Conservation (phyloP, 306 rosid genomes). For the Casuarina cunninghamiana region DNA sequence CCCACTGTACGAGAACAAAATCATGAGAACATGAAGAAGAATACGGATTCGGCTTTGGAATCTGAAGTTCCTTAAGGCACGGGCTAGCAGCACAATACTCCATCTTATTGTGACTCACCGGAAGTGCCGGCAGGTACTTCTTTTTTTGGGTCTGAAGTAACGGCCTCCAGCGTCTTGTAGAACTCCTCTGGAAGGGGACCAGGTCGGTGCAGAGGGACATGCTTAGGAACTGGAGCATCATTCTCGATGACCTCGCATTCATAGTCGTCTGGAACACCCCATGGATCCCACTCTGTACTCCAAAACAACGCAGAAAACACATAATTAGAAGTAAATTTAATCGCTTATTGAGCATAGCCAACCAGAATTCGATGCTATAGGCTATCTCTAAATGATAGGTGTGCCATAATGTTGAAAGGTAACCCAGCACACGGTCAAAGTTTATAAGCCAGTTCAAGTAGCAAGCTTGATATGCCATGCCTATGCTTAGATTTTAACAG, state of each 20-base stretch:
- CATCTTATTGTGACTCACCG: constrained; percentile 46
- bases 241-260: constrained; percentile 86
- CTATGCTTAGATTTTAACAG: background rate
- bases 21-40: constrained; percentile 24
- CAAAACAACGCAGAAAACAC: constrained; percentile 22
- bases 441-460: background rate
- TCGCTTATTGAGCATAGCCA: background rate
- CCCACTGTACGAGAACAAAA: constrained; percentile 14
- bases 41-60: constrained; percentile 27
- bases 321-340: constrained; percentile 2
- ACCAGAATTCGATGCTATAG: background rate
- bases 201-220: constrained; percentile 79
- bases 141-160: constrained; percentile 31
- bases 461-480: background rate
- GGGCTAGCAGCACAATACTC: constrained; percentile 31
- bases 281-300: constrained; percentile 86
- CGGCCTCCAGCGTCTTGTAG: constrained; percentile 52
- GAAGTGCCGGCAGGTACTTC: constrained; percentile 38
- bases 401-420: background rate
- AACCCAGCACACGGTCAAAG: background rate
- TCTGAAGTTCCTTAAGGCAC: constrained; percentile 25
- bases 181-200: constrained; percentile 81
- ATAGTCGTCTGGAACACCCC: constrained; percentile 89
- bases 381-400: background rate
- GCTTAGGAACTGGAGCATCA: constrained; percentile 87